Percentiles rank a stretch among this genome's conserved stretches.
phyloP scores from a whole-genome alignment of 1,284 basidiomycete genomes.

The Inonotus hispidus region DNA sequence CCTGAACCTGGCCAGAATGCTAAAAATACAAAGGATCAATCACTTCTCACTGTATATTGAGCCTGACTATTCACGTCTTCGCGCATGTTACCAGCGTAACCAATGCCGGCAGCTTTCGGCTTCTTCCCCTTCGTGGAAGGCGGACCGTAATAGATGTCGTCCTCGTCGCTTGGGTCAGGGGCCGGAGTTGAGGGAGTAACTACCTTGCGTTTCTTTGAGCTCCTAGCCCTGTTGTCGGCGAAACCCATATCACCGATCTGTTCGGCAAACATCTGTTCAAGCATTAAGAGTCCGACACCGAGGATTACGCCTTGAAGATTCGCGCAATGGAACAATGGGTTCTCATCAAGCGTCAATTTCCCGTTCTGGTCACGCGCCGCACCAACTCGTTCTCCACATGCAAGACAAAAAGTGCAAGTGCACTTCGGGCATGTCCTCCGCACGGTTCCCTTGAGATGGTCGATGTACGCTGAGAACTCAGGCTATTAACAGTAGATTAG shows the following conservation, averaged over 20 bases:
- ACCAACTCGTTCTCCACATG: constrained; percentile 72
- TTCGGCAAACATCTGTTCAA: constrained; percentile 64
- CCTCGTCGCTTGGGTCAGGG: constrained; percentile 49
- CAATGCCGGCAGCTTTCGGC: constrained; percentile 68
- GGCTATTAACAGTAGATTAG: constrained; percentile 37
- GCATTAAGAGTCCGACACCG: constrained; percentile 77
- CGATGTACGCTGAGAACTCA: constrained; percentile 65
- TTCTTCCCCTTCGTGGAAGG: constrained; percentile 46
- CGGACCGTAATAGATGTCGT: constrained; percentile 42
- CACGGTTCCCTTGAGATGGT: constrained; percentile 54
- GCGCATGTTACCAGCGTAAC: constrained; percentile 73
- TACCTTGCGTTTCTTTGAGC: constrained; percentile 31
- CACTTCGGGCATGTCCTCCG: constrained; percentile 62
- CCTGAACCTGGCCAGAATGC: constrained; percentile 75
- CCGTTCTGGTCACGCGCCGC: constrained; percentile 37
- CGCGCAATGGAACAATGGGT: constrained; percentile 79
- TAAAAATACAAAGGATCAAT: constrained; percentile 28
- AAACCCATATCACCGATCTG: constrained; percentile 38
- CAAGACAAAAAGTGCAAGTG: constrained; percentile 66
- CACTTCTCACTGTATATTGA: background rate
- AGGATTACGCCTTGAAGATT: constrained; percentile 83
- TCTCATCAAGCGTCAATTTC: constrained; percentile 37
- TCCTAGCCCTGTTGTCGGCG: constrained; percentile 19
- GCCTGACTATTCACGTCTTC: constrained; percentile 68
- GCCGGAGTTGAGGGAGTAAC: constrained; percentile 20